phyloP scores from a whole-genome alignment of 768 basidiomycete species.

The Galerina marginata region DNA sequence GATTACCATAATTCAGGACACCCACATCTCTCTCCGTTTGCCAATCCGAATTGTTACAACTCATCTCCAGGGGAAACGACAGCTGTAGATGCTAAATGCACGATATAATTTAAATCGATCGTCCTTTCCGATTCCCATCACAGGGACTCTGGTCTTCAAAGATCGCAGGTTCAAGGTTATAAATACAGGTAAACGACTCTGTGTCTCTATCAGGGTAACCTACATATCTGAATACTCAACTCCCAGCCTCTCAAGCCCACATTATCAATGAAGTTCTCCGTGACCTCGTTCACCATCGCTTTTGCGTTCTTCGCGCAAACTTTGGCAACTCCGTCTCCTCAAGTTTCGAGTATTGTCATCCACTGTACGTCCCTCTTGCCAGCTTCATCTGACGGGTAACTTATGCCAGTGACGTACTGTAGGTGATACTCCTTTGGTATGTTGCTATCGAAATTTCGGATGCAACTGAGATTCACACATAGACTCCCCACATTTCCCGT shows the following conservation, averaged over 20 bases:
- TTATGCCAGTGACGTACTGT: too few species aligned
- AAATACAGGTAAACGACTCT: not conserved
- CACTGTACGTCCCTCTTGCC: not conserved
- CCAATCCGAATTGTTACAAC: too few species aligned
- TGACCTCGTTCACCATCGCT: not conserved
- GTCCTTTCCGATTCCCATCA: too few species aligned
- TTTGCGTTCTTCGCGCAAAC: not conserved
- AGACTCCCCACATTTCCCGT: too few species aligned
- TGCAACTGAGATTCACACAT: too few species aligned
- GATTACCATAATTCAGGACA: too few species aligned
- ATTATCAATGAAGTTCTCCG: not conserved
- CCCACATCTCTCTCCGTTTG: too few species aligned
- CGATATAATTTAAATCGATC: too few species aligned
- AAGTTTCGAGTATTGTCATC: not conserved
- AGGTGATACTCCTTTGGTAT: slow-evolving; percentile 3
- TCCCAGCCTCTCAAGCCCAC: not conserved
- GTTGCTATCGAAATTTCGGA: not conserved
- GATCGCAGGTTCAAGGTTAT: not conserved
- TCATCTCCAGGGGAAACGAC: too few species aligned
- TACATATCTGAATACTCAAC: too few species aligned
- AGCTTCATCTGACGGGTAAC: not conserved
- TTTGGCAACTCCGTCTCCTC: slow-evolving; percentile 2
- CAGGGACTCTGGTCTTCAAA: not conserved
- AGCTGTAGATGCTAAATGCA: too few species aligned
- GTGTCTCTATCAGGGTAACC: not conserved